Base-by-base conservation (phyloP, 2,329 filamentous ascomycete genomes). In the Arachnomyces sp. region DNA sequence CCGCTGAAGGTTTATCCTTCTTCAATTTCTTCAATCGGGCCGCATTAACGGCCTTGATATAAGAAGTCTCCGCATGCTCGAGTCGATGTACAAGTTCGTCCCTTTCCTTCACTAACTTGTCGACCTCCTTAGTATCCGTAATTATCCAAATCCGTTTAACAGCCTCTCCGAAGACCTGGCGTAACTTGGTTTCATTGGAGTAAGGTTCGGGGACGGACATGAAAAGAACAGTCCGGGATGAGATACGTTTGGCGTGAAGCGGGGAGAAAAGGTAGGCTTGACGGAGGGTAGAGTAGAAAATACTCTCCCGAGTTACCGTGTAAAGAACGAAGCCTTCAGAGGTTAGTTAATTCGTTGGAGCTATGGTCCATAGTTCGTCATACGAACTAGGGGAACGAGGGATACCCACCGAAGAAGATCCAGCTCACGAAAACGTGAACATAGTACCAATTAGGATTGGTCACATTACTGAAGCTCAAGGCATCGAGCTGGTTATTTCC, bases 241-340 rank as follows among this genome's bases (percentile, higher is more conserved):
- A 95, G 28, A 95, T 80, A 36, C 89, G 82, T 52, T 83, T 81
- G 34, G 85, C 75, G 59, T 92, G 92, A 31, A 84, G 73, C 9
- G 88, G 86, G 2, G 87, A 89, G 37, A 94, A 77, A 36, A 94
- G 77, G 64, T 90, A 94, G 1, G 89, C 89, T 65, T 95, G 89
- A 43, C 89, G 83, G 16, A 95, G 66, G 52, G 92, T 93, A 63
- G 94, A 81, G 63, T 87, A 94, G 71, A 82, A 94, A 51, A 96
- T 82, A 55, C 81, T 82, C 61, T 96, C 90, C 37, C 90, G 79
- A 34, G 85, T 81, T 43, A 96, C 77, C 50, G 86, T 81, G 60
- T 87, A 90, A 56, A 95, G 80, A 42, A 96, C 74, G 57, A 94
- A 94, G 30, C 80, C 66, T 68, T 17, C 6, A 8, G 31, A 13